Conservation (phyloP, 257 asterid species). For the Solanum appendiculatum region DNA sequence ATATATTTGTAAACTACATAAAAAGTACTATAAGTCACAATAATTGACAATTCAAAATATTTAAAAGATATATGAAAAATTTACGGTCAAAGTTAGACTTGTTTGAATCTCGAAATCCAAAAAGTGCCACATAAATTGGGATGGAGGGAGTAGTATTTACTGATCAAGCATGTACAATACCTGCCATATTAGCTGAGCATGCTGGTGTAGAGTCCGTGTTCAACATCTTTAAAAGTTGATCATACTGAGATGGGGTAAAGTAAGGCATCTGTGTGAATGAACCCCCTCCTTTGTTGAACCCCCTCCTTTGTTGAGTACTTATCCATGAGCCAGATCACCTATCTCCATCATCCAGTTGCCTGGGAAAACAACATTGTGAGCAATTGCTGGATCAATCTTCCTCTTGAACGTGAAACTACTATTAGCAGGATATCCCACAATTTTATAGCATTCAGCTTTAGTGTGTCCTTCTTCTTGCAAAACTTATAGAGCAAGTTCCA, state of each 20-base stretch:
- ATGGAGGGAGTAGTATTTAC: too few species aligned
- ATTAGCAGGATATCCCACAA: background rate
- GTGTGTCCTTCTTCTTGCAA: background rate
- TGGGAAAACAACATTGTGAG: background rate
- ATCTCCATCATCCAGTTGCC: background rate
- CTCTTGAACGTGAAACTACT: background rate
- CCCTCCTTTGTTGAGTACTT: too few species aligned
- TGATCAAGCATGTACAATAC: background rate
- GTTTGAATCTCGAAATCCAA: too few species aligned
- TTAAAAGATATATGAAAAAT: too few species aligned
- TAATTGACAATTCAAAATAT: too few species aligned
- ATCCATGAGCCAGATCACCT: background rate
- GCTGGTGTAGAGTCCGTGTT: background rate
- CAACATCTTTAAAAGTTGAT: background rate
- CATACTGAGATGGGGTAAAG: background rate
- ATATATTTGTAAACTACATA: too few species aligned
- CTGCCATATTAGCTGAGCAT: background rate
- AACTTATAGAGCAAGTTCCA: background rate
- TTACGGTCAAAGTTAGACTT: too few species aligned
- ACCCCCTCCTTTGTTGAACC: too few species aligned
- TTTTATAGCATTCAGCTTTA: background rate
- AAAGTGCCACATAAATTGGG: too few species aligned
- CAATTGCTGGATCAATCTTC: background rate
- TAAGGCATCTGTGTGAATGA: too few species aligned
- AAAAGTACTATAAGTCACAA: too few species aligned